A percentile compares a stretch with the other conserved stretches of the same genome.
Conservation (phyloP, 495 filamentous ascomycete genomes). For the Hypoxylon cercidicola region DNA sequence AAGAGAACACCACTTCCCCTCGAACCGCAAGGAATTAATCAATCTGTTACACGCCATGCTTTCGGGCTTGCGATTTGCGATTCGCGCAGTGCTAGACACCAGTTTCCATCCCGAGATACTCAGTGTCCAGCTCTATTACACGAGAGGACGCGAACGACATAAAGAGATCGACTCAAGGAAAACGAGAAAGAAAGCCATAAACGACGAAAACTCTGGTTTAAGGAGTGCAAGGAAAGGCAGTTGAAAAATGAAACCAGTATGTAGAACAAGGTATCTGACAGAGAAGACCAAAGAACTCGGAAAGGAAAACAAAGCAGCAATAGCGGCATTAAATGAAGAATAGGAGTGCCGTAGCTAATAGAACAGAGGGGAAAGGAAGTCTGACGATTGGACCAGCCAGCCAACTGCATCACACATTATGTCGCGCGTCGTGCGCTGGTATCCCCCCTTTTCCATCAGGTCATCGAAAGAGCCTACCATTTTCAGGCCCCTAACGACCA, state of each 20-base stretch:
- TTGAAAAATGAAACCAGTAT: slow-evolving; percentile 44
- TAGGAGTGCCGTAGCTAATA: slow-evolving; percentile 63
- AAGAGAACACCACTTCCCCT: slow-evolving; percentile 35
- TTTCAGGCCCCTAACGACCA: slow-evolving; percentile 58
- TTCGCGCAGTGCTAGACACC: slow-evolving; percentile 31
- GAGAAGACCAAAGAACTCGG: slow-evolving; percentile 34
- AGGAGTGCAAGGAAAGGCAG: slow-evolving; percentile 32
- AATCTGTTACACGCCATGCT: slow-evolving; percentile 44
- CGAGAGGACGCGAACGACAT: slow-evolving; percentile 26
- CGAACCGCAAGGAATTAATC: slow-evolving; percentile 36
- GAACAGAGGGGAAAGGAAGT: slow-evolving; percentile 56
- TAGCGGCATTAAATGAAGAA: slow-evolving; percentile 54
- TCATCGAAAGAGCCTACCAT: slow-evolving; percentile 48
- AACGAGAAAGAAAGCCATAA: slow-evolving; percentile 29
- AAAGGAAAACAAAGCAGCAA: slow-evolving; percentile 31
- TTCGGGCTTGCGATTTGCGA: slow-evolving; percentile 29
- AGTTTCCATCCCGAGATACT: slow-evolving; percentile 41
- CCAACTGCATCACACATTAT: slow-evolving; percentile 63
- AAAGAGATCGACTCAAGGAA: slow-evolving; percentile 19
- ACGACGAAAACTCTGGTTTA: slow-evolving; percentile 17
- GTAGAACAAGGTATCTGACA: slow-evolving; percentile 55
- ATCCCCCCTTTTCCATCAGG: slow-evolving; percentile 43
- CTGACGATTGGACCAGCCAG: slow-evolving; percentile 64
- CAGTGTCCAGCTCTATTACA: slow-evolving; percentile 39
- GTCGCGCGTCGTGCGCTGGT: slow-evolving; percentile 50